Conservation (phyloP, 2,329 filamentous ascomycete species). For the Colletotrichum camelliae region DNA sequence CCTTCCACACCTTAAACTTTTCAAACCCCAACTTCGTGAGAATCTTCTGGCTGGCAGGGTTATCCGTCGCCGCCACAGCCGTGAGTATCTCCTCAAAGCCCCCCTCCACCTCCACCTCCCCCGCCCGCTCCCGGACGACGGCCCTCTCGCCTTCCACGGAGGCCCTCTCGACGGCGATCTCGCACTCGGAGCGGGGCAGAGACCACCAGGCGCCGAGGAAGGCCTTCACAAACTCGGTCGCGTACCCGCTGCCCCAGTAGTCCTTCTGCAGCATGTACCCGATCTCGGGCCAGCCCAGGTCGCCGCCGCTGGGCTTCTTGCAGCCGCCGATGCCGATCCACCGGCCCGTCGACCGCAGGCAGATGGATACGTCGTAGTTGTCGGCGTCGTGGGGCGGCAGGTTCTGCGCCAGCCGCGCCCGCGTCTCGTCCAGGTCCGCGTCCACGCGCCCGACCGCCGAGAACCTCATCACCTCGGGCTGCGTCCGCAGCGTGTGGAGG, state of each 20-base stretch:
- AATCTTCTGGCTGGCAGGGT: constrained; percentile 60
- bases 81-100: constrained; percentile 42
- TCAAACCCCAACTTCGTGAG: constrained; percentile 62
- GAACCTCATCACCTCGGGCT: constrained; percentile 68
- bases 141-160: constrained; percentile 32
- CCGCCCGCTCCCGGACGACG: constrained; percentile 15
- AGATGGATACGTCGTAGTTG: constrained; percentile 64
- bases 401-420: constrained; percentile 40
- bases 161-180: constrained; percentile 46
- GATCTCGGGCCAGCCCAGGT: constrained; percentile 60
- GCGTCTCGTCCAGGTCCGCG: constrained; percentile 47
- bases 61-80: constrained; percentile 53
- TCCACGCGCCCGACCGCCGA: constrained; percentile 51
- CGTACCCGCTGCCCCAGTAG: constrained; percentile 61
- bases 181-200: constrained; percentile 51
- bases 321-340: constrained; percentile 57
- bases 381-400: constrained; percentile 54
- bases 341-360: constrained; percentile 49
- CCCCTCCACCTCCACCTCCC: constrained; percentile 18
- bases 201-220: constrained; percentile 53
- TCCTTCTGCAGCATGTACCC: constrained; percentile 62
- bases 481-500: constrained; percentile 57
- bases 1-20: constrained; percentile 44
- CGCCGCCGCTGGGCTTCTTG: constrained; percentile 39
- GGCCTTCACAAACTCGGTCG: constrained; percentile 59